phyloP scores from a whole-genome alignment of 208 protist species.

The Porcisia deanei region DNA sequence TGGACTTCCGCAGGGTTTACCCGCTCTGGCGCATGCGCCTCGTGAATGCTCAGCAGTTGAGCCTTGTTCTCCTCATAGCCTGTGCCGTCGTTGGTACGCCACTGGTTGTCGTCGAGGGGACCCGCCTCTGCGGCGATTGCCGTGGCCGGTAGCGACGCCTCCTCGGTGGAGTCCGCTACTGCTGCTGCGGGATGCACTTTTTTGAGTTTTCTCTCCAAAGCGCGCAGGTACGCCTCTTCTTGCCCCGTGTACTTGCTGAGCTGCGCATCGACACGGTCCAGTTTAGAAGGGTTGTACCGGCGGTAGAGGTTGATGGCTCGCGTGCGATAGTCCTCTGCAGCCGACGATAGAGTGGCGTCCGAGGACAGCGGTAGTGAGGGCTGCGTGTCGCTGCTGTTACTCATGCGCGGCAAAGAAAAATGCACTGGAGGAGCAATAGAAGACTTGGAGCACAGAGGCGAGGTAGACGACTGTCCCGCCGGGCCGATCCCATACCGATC shows the following conservation, averaged over 20 bases:
- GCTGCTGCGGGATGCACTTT: not conserved
- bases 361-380: not conserved
- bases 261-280: constrained; percentile 36
- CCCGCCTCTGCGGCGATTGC: not conserved
- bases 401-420: not conserved
- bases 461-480: not conserved
- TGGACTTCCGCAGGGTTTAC: constrained; percentile 30
- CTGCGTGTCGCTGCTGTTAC: not conserved
- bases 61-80: constrained; percentile 17
- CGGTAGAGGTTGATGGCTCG: constrained; percentile 27
- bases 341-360: not conserved
- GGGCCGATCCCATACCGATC: constrained; percentile 7
- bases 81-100: not conserved
- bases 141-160: not conserved
- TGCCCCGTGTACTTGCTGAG: constrained; percentile 32
- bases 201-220: constrained; percentile 31
- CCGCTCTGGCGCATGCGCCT: constrained; percentile 32
- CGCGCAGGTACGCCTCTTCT: constrained; percentile 30
- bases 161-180: not conserved
- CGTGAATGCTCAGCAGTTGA: constrained; percentile 37
- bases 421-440: too few relatives aligned
- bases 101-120: not conserved
- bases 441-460: not conserved
- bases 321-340: constrained; percentile 1
- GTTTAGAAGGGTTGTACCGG: constrained; percentile 35